phyloP scores from a whole-genome alignment of 2,329 filamentous ascomycete genomes.

The Ilyonectria destructans region DNA sequence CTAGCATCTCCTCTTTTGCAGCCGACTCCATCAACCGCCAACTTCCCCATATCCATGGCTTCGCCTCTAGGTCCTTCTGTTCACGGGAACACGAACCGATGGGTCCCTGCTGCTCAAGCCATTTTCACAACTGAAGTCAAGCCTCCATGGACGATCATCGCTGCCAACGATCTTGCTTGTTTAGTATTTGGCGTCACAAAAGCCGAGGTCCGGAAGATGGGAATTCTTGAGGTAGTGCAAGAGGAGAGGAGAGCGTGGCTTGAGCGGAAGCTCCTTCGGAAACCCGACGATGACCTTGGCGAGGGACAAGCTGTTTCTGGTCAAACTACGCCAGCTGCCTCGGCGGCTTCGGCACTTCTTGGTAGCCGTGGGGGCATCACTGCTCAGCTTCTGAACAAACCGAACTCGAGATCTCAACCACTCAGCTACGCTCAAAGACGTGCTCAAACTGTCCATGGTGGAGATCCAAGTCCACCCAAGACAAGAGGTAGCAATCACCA shows the following conservation, averaged over 20 bases:
- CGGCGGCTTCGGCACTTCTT: constrained; percentile 70
- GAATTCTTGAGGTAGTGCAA: constrained; percentile 95
- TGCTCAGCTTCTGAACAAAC: constrained; percentile 89
- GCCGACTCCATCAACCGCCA: constrained; percentile 58
- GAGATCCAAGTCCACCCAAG: constrained; percentile 70
- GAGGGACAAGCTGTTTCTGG: constrained; percentile 54
- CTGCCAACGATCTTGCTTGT: constrained; percentile 96
- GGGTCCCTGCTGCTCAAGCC: constrained; percentile 92
- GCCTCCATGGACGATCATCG: constrained; percentile 94
- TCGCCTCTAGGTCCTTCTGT: constrained; percentile 70
- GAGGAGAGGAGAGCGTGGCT: constrained; percentile 92
- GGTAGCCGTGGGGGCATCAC: constrained; percentile 85
- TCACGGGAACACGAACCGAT: constrained; percentile 93
- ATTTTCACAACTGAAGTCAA: constrained; percentile 97
- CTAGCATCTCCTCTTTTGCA: constrained; percentile 62
- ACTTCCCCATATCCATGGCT: constrained; percentile 65
- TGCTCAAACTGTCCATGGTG: constrained; percentile 76
- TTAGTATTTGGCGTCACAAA: constrained; percentile 99
- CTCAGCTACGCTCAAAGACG: constrained; percentile 70
- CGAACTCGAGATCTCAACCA: constrained; percentile 72
- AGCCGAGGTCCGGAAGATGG: constrained; percentile 93
- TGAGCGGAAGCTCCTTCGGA: constrained; percentile 83
- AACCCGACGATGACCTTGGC: constrained; percentile 55
- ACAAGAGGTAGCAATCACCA: constrained; percentile 73
- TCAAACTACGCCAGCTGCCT: constrained; percentile 56